Evolutionary conservation across 1,139 yeast genomes (phyloP).

Genomic region (Pichia sp.): DNA sequence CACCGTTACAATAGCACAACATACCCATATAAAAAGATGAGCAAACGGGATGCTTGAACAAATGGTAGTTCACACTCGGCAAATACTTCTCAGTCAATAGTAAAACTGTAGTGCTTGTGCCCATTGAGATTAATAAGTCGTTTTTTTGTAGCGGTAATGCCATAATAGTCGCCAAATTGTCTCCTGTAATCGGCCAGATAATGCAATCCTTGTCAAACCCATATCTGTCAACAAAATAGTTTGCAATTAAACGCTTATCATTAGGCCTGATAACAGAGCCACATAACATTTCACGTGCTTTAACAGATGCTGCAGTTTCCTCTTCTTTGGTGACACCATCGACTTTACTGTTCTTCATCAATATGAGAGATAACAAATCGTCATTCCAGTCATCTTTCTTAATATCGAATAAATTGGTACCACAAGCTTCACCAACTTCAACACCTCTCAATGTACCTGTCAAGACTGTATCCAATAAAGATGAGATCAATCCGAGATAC

Average conservation of each 20-base stretch:
- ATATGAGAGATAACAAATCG: conserved; percentile 50
- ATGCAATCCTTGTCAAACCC: conserved; percentile 56
- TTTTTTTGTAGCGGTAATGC: conserved; percentile 75
- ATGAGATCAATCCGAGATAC: conserved; percentile 73
- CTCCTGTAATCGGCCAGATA: conserved; percentile 78
- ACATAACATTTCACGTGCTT: conserved; percentile 42
- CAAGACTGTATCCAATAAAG: conserved; percentile 71
- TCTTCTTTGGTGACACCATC: conserved; percentile 27
- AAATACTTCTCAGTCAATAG: conserved; percentile 74
- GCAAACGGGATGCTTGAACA: conserved; percentile 84
- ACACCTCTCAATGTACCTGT: conserved; percentile 62
- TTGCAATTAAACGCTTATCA: conserved; percentile 46
- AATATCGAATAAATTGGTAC: conserved; percentile 84
- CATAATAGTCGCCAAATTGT: conserved; percentile 84
- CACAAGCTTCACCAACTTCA: conserved; percentile 89
- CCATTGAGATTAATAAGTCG: conserved; percentile 79
- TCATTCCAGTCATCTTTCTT: conserved; percentile 50
- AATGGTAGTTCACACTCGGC: conserved; percentile 81
- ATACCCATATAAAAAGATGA: conserved; percentile 84
- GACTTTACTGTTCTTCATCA: conserved; percentile 44
- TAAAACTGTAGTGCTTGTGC: conserved; percentile 87
- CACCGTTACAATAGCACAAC: conserved; percentile 93
- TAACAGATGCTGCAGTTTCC: conserved; percentile 34
- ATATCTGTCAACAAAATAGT: conserved; percentile 62
- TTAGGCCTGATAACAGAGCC: conserved; percentile 47